phyloP scores from a whole-genome alignment of 768 basidiomycete species.

The Saitozyma podzolica region DNA sequence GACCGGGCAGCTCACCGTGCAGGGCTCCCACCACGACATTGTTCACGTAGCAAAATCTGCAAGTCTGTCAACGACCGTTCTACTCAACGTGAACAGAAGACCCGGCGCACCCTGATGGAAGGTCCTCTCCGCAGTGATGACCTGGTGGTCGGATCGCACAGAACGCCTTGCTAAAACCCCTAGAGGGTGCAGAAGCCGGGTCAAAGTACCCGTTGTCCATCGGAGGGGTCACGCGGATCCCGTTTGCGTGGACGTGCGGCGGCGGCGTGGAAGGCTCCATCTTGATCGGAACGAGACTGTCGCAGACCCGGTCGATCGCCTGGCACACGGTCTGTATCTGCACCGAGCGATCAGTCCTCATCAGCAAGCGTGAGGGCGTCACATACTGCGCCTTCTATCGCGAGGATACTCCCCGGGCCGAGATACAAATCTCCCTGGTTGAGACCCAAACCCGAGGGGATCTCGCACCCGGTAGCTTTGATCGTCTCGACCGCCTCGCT shows the following conservation, averaged over 20 bases:
- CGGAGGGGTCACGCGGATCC: too few relatives aligned
- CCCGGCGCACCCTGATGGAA: constrained; percentile 65
- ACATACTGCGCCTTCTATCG: constrained; percentile 52
- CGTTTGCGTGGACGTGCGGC: background rate
- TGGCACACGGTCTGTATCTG: constrained; percentile 64
- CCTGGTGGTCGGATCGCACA: constrained; percentile 87
- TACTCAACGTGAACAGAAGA: background rate
- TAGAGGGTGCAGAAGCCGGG: background rate
- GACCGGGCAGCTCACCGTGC: constrained; percentile 63
- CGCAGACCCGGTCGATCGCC: constrained; percentile 70
- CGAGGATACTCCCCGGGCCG: constrained; percentile 48
- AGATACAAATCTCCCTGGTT: constrained; percentile 51
- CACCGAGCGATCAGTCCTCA: background rate
- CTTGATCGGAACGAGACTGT: constrained; percentile 1
- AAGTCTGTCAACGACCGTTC: background rate
- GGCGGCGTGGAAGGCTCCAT: constrained; percentile 29
- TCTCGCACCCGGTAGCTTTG: constrained; percentile 47
- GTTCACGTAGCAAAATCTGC: constrained; percentile 84
- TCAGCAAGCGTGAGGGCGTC: background rate
- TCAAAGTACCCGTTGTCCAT: background rate
- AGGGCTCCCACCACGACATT: constrained; percentile 88
- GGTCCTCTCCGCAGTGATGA: constrained; percentile 89
- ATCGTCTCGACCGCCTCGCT: constrained; percentile 46
- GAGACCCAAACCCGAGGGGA: constrained; percentile 39
- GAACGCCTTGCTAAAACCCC: constrained; percentile 60